Evolutionary conservation across 352 stramenopile genomes (phyloP), one percentile per base, ranked within the genome.

Genomic region (Globisporangium orthogonon): DNA sequence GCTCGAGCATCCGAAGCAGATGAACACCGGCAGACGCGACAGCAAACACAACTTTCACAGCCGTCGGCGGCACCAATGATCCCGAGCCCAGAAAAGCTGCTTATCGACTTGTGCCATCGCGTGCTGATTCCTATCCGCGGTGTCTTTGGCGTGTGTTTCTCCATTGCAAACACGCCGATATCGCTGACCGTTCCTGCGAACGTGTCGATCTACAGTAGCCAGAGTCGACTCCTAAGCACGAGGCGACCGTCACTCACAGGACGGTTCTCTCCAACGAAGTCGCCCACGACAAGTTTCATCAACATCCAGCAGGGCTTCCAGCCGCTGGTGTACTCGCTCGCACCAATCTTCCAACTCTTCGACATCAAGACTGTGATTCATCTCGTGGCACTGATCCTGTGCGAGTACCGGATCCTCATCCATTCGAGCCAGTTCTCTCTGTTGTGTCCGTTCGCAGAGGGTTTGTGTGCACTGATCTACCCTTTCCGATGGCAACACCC

Each of bases 401-500:
- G 79, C 44, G 85, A 94, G 59, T 93, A 88, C 53, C 80, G 83
- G 0, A 60, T 94, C 18, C 72, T 94, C 11, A 70, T 94, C 17
- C 85, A 94, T 55, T 91, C 83, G 44, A 73, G 70, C 7, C 77
- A 92, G 46, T 71, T 91, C 40, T 88, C 83, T 31, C 65, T 92
- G 17, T 63, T 94, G 33, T 89, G 75, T 30, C 81, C 81, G 4
- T 72, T 94, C 15, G 72, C 81, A 0, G 85, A 94, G 63, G 77
- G 75, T 0, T 54, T 94, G 6, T 93, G 83, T 33, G 70, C 83
- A 4, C 76, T 94, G 23, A 80, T 93, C 49, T 93, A 93, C 65
- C 85, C 85, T 4, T 93, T 94, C 60, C 77, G 76, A 45, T 94
- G 85, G 83, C 83, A 92, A 52, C 85, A 94, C 56, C 85, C 83